Evolutionary conservation across 2,329 filamentous ascomycete genomes (phyloP), one percentile per base, ranked within the genome.

Genomic region (Furcasterigmium furcatum): DNA sequence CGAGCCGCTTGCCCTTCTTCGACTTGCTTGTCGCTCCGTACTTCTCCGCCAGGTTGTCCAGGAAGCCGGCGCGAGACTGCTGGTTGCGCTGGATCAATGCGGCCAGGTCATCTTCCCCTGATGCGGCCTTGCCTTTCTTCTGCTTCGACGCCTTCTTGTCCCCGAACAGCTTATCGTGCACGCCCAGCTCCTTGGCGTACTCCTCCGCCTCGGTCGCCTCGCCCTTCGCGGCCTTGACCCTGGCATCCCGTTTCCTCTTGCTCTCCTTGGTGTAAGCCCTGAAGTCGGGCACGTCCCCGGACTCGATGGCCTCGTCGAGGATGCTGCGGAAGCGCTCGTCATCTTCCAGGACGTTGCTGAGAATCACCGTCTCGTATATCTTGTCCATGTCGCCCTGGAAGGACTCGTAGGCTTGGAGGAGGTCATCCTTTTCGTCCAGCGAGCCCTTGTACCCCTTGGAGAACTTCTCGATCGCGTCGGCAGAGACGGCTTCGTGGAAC

Each of bases 341-440:
- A 55, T 99, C 94, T 44, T 87, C 82, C 2, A 90, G 61, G 9
- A 91, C 84, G 58, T 92, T 79, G 55, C 89, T 95, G 38, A 96
- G 76, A 84, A 99, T 95, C 34, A 99, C 86, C 0, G 73, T 71
- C 60, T 91, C 81, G 65, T 95, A 97, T 1, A 99, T 69, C 16
- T 67, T 67, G 56, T 87, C 80, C 80, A 97, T 83, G 50, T 87
- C 75, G 27, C 94, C 94, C 59, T 89, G 74, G 58, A 70, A 71
- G 52, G 83, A 73, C 55, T 82, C 82, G 66, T 92, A 99, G 2
- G 88, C 87, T 12, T 75, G 71, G 5, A 99, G 71, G 2, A 99
- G 56, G 60, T 95, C 91, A 40, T 78, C 74, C 55, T 77, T 80
- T 71, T 99, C 94, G 65, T 97, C 90, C 3, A 89, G 87, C 1